Percentiles rank a stretch among this genome's conserved stretches.
These are phyloP conservation scores for Gossypium herbaceum DNA, from an alignment of 345 rosid species.

Conservation along the genomic window DNA sequence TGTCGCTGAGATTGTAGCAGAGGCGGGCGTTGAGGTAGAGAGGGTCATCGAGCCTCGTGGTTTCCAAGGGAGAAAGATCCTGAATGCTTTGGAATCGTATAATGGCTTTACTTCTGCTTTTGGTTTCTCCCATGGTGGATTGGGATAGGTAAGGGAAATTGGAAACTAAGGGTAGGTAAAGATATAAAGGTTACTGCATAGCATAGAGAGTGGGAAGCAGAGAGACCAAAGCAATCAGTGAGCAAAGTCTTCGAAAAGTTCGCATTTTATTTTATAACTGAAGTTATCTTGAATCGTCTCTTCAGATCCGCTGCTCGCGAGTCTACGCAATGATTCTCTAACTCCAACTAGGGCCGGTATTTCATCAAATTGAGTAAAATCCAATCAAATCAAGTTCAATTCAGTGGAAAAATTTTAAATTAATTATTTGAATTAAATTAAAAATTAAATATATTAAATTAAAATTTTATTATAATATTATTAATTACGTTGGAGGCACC, in stretches of 20 bases:
- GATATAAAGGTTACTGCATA: constrained; percentile 12
- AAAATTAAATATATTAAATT: too few relatives aligned
- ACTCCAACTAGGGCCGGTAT: too few relatives aligned
- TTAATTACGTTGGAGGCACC: too few relatives aligned
- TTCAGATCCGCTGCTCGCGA: too few relatives aligned
- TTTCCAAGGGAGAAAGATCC: constrained; percentile 26
- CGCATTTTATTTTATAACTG: background rate
- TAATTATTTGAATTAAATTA: too few relatives aligned
- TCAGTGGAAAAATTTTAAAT: too few relatives aligned
- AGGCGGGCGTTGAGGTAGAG: constrained; percentile 26
- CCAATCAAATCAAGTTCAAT: too few relatives aligned
- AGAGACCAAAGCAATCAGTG: background rate
- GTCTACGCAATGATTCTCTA: too few relatives aligned
- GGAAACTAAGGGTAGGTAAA: background rate
- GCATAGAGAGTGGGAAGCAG: background rate
- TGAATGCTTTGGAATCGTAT: constrained; percentile 28
- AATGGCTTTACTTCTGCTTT: constrained; percentile 17
- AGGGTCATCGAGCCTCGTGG: constrained; percentile 10
- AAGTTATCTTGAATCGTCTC: background rate
- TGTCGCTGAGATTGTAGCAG: background rate
- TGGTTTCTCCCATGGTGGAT: constrained; percentile 33
- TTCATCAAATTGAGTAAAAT: too few relatives aligned
- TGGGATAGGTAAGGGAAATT: background rate
- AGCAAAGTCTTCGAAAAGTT: background rate
- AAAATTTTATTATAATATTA: too few relatives aligned